Conservation (phyloP, 2,329 filamentous ascomycete genomes). For the Tolypocladium sp. region DNA sequence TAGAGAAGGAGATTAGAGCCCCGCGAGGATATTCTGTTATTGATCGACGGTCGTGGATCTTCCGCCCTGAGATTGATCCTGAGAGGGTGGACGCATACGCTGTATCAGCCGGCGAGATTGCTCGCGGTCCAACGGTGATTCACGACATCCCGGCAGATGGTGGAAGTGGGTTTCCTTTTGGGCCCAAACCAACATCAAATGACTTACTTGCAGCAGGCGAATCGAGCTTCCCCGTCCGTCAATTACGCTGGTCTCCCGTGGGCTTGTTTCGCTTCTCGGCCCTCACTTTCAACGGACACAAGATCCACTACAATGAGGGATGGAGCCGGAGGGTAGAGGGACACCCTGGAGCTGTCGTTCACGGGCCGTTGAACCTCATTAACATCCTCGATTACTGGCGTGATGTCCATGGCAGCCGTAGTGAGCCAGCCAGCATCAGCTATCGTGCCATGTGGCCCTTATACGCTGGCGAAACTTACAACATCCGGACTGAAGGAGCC, state of each 20-base stretch:
- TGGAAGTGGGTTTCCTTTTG: constrained; percentile 6
- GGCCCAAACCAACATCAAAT: neutral
- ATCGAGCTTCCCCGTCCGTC: constrained; percentile 15
- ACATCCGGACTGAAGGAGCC: constrained; percentile 45
- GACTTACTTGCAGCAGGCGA: neutral
- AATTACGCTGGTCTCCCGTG: constrained; percentile 33
- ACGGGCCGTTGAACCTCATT: constrained; percentile 70
- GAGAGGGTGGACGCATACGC: constrained; percentile 8
- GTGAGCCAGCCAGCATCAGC: constrained; percentile 31
- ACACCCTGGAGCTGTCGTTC: constrained; percentile 64
- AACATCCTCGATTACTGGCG: constrained; percentile 60
- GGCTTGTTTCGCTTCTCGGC: constrained; percentile 74
- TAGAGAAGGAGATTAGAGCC: constrained; percentile 51
- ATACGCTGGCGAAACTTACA: constrained; percentile 57
- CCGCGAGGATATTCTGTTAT: constrained; percentile 40
- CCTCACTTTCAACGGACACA: constrained; percentile 78
- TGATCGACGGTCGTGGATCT: constrained; percentile 45
- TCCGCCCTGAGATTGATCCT: constrained; percentile 25
- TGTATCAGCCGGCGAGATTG: constrained; percentile 8
- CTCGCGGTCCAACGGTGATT: constrained; percentile 13
- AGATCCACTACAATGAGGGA: constrained; percentile 67
- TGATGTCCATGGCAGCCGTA: constrained; percentile 33
- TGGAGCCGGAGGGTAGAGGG: constrained; percentile 60
- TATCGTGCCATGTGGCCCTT: constrained; percentile 64
- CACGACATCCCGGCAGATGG: constrained; percentile 11